A percentile compares a stretch with the other conserved stretches of the same genome.
Evolutionary conservation across 78 protist genomes (phyloP).

Genomic region (Planoprotostelium fungivorum): DNA sequence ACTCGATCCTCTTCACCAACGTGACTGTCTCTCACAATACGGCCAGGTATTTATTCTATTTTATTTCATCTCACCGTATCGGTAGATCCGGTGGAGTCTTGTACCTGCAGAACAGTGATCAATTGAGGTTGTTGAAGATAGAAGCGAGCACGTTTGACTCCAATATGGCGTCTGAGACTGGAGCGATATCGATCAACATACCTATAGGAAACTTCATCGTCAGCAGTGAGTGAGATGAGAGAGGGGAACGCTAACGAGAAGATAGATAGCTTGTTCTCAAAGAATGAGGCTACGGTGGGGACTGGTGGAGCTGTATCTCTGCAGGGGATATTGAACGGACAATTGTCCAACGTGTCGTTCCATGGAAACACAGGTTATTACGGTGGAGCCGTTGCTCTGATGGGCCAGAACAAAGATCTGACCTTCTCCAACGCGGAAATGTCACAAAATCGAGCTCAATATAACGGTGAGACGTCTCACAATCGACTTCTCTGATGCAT

Average conservation of each 20-base stretch:
- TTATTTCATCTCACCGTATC: too few relatives aligned
- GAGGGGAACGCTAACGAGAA: too few relatives aligned
- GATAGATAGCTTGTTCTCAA: neutral
- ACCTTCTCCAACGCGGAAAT: too few relatives aligned
- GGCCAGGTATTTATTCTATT: too few relatives aligned
- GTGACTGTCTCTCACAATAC: neutral
- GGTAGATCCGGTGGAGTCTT: neutral
- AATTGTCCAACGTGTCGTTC: neutral
- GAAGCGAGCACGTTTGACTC: neutral
- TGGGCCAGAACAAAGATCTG: neutral
- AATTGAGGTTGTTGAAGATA: neutral
- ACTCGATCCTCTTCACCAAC: neutral
- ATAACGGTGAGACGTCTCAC: too few relatives aligned
- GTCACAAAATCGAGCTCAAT: too few relatives aligned
- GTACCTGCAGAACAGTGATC: neutral
- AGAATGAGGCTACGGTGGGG: neutral
- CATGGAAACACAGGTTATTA: neutral
- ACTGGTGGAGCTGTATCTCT: neutral
- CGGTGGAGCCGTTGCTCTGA: neutral
- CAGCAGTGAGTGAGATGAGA: neutral
- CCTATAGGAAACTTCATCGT: neutral
- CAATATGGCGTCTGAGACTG: neutral
- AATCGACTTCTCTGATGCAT: too few relatives aligned
- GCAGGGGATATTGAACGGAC: neutral
- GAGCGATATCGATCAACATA: neutral